Evolutionary conservation across 2,329 filamentous ascomycete genomes (phyloP), one percentile per base, ranked within the genome.

Genomic region (Penicillium sp.): DNA sequence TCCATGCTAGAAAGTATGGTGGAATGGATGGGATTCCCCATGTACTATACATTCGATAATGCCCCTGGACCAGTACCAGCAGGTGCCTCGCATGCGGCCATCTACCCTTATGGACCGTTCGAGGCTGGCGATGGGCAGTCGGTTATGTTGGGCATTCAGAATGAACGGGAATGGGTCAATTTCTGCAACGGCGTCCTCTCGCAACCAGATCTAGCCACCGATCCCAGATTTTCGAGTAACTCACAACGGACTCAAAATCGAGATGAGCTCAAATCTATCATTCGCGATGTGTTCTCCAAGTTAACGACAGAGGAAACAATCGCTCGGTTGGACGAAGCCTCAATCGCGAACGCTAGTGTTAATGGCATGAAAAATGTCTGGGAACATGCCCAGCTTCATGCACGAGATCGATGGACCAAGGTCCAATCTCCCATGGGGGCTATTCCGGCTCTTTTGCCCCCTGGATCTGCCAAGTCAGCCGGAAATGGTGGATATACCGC

Each of bases 1-100:
- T 82, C 80, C 1, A 84, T 84, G 82, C 70, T 84, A 8, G 82
- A 84, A 63, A 77, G 77, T 45, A 82, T 84, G 80, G 73, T 78
- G 0, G 82, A 84, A 61, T 84, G 82, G 82, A 84, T 84, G 82
- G 71, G 71, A 0, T 84, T 83, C 45, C 82, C 81, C 0, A 65
- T 83, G 61, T 82, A 84, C 61, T 84, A 84, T 56, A 70, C 80
- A 0, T 80, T 75, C 57, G 68, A 81, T 2, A 76, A 74, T 3
- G 76, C 78, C 3, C 58, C 75, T 0, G 70, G 74, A 0, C 80
- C 80, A 0, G 67, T 67, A 1, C 73, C 78, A 2, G 75, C 75
- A 0, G 82, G 82, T 1, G 81, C 82, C 0, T 77, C 80, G 1
- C 82, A 84, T 57, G 80, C 81, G 0, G 71, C 78, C 0, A 82